Percentiles rank a stretch among this genome's conserved stretches.
phyloP scores from a whole-genome alignment of 1,284 basidiomycete species.

The Coriolopsis trogii region DNA sequence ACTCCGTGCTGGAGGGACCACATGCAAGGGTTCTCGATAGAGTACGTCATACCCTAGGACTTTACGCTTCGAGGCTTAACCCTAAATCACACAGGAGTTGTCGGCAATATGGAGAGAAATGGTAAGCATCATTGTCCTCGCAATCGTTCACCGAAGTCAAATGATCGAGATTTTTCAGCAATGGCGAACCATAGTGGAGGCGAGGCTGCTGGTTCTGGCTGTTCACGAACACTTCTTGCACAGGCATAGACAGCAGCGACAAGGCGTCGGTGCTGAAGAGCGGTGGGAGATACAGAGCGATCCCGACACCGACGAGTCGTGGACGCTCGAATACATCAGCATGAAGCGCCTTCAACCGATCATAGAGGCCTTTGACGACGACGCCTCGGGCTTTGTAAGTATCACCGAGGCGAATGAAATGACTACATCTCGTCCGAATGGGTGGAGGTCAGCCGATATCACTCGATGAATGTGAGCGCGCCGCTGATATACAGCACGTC shows the following conservation, averaged over 20 bases:
- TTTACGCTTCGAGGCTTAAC: neutral
- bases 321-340: constrained; percentile 47
- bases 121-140: constrained; percentile 16
- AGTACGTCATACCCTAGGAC: constrained; percentile 15
- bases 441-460: constrained; percentile 23
- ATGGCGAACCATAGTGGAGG: constrained; percentile 38
- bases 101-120: constrained; percentile 32
- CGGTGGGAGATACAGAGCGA: neutral
- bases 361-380: constrained; percentile 49
- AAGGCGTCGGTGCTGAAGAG: neutral
- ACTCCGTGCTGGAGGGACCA: constrained; percentile 30
- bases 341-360: constrained; percentile 45
- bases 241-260: constrained; percentile 9
- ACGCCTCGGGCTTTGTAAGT: constrained; percentile 47
- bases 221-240: constrained; percentile 36
- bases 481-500: neutral
- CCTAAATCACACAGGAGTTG: constrained; percentile 30
- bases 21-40: constrained; percentile 34
- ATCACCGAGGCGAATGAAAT: constrained; percentile 50
- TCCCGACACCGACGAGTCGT: constrained; percentile 28
- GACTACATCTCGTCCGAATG: constrained; percentile 23
- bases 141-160: neutral
- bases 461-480: no score
- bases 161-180: constrained; percentile 20
- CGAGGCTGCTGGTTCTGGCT: constrained; percentile 37